phyloP scores from a whole-genome alignment of 2,329 filamentous ascomycete species.

The Endothia cerciana region DNA sequence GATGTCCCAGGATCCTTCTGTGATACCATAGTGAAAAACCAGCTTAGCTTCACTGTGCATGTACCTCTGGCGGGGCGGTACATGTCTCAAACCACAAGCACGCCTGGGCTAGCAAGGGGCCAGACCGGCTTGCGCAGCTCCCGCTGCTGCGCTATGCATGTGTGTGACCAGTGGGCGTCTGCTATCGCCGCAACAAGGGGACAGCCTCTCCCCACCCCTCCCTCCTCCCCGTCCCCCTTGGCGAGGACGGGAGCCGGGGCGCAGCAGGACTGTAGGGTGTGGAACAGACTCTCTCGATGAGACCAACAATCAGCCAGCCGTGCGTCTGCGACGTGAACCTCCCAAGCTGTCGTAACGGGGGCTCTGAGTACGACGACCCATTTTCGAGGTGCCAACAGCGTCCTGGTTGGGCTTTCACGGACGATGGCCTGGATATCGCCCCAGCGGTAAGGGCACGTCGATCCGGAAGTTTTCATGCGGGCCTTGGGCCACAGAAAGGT shows the following conservation, averaged over 20 bases:
- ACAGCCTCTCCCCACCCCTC: too few relatives aligned
- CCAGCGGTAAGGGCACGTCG: background rate
- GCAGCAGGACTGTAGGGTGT: too few relatives aligned
- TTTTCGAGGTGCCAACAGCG: too few relatives aligned
- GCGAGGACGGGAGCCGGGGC: too few relatives aligned
- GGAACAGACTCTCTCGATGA: too few relatives aligned
- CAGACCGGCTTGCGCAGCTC: slow-evolving; percentile 8
- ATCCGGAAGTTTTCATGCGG: slow-evolving; percentile 2
- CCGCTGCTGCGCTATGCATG: background rate
- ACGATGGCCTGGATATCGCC: background rate
- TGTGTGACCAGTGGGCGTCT: background rate
- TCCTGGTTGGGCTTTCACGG: background rate
- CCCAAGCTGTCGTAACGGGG: too few relatives aligned
- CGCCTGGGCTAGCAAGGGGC: background rate
- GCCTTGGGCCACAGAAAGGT: background rate
- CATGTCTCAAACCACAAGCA: slow-evolving; percentile 3
- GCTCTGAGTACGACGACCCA: too few relatives aligned
- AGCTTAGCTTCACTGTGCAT: background rate
- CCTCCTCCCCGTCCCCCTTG: too few relatives aligned
- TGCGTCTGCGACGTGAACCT: too few relatives aligned
- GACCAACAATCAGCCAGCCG: background rate
- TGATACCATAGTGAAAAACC: background rate
- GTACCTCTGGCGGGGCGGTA: slow-evolving; percentile 4
- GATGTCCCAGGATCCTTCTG: too few relatives aligned
- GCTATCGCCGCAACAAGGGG: background rate